A percentile compares a stretch with the other conserved stretches of the same genome.
Conservation (phyloP, 306 rosid genomes). For the Acmispon strigosus region DNA sequence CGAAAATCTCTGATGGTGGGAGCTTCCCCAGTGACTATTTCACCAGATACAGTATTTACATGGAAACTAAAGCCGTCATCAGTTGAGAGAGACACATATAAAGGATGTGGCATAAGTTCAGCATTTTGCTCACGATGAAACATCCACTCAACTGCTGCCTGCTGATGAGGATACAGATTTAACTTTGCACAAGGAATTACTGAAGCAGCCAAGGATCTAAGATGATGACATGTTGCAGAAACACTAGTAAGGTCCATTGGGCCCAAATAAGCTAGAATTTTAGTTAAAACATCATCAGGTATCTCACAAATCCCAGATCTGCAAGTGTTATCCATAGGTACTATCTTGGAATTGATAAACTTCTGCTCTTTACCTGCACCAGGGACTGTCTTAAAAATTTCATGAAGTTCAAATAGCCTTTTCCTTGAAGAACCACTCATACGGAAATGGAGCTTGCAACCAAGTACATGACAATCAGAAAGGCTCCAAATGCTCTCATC, state of each 20-base stretch:
- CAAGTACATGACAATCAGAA: constrained; percentile 84
- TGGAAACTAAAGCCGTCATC: constrained; percentile 67
- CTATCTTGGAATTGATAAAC: constrained; percentile 38
- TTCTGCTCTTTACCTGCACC: constrained; percentile 39
- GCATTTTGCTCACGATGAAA: constrained; percentile 79
- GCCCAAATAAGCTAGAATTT: constrained; percentile 48
- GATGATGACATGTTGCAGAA: constrained; percentile 72
- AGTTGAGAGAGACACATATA: constrained; percentile 56
- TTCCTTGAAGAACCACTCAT: constrained; percentile 44
- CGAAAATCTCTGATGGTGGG: constrained; percentile 78
- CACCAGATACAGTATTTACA: constrained; percentile 71
- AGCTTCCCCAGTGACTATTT: constrained; percentile 57
- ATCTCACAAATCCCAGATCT: constrained; percentile 69
- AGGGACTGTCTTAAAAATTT: constrained; percentile 73
- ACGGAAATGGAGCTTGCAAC: constrained; percentile 63
- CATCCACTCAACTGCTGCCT: constrained; percentile 93
- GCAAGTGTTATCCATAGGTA: constrained; percentile 32
- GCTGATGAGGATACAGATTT: constrained; percentile 89
- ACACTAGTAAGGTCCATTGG: constrained; percentile 65
- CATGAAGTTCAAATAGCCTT: constrained; percentile 79
- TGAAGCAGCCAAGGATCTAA: constrained; percentile 62
- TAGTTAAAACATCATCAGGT: constrained; percentile 65
- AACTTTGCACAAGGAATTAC: constrained; percentile 88
- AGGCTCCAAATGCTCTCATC: constrained; percentile 56
- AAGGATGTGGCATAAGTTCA: constrained; percentile 63